These are phyloP conservation scores for Fusarium avenaceum DNA, from an alignment of 2,329 filamentous ascomycete genomes.

Conservation along the genomic window DNA sequence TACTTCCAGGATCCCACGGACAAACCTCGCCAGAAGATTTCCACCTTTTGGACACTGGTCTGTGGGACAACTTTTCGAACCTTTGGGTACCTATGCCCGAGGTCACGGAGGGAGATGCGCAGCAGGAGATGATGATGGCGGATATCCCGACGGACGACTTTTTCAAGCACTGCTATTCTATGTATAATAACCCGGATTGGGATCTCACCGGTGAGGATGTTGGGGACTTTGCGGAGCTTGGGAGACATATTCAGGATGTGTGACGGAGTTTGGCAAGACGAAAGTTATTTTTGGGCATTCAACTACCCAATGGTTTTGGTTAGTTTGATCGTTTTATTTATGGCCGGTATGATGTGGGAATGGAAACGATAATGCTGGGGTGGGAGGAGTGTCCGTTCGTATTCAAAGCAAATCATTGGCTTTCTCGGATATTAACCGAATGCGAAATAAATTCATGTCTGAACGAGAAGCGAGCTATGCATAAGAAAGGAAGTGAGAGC, in stretches of 20 bases:
- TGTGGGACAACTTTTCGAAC: constrained; percentile 48
- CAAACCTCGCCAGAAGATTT: constrained; percentile 42
- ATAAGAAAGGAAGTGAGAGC: too few relatives aligned
- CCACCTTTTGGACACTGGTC: constrained; percentile 44
- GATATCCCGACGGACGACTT: constrained; percentile 47
- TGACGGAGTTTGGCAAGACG: constrained; percentile 25
- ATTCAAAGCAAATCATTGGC: too few relatives aligned
- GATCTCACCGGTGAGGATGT: constrained; percentile 48
- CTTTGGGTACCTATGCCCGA: constrained; percentile 45
- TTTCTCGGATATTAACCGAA: background rate
- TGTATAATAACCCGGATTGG: constrained; percentile 50
- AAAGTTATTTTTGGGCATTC: constrained; percentile 24
- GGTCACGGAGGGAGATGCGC: constrained; percentile 25
- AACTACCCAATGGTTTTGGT: constrained; percentile 13
- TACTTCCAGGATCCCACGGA: constrained; percentile 10
- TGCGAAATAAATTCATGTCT: background rate
- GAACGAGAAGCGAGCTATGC: background rate
- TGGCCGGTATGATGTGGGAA: background rate
- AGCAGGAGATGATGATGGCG: constrained; percentile 45
- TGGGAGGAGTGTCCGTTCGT: background rate
- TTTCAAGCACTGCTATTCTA: constrained; percentile 49
- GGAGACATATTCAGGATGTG: constrained; percentile 47
- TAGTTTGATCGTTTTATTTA: background rate
- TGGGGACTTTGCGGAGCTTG: constrained; percentile 48
- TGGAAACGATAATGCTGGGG: background rate